phyloP scores from a whole-genome alignment of 345 rosid genomes.

The Atalantia buxifolia region DNA sequence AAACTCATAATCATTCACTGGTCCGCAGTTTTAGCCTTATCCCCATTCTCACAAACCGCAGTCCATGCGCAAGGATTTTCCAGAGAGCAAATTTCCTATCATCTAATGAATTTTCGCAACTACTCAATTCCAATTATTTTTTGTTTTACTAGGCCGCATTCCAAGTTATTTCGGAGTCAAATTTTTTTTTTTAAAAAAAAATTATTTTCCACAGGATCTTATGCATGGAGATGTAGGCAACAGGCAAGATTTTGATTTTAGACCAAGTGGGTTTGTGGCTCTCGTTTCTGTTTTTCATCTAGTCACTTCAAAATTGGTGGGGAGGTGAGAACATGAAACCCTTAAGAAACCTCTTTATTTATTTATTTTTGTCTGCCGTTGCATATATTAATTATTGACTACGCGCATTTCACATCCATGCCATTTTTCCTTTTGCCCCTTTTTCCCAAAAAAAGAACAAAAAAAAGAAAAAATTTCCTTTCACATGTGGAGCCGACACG shows the following conservation, averaged over 20 bases:
- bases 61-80: no score
- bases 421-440: not conserved
- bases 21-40: not conserved
- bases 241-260: not conserved
- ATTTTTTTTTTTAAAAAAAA: no score
- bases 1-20: not conserved
- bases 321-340: not conserved
- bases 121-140: not conserved
- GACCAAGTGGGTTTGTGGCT: not conserved
- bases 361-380: not conserved
- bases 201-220: not conserved
- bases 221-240: not conserved
- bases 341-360: not conserved
- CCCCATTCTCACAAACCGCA: not conserved
- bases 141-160: not conserved
- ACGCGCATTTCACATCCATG: not conserved
- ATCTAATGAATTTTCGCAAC: not conserved
- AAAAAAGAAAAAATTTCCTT: not conserved
- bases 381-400: not conserved
- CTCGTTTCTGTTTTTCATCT: not conserved
- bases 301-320: not conserved
- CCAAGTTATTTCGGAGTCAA: not conserved
- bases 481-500: slow-evolving; percentile 1
- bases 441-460: no score
- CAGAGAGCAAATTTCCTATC: not conserved